These are phyloP conservation scores for Withania somnifera DNA, from an alignment of 305 asterid species.

Conservation along the genomic window DNA sequence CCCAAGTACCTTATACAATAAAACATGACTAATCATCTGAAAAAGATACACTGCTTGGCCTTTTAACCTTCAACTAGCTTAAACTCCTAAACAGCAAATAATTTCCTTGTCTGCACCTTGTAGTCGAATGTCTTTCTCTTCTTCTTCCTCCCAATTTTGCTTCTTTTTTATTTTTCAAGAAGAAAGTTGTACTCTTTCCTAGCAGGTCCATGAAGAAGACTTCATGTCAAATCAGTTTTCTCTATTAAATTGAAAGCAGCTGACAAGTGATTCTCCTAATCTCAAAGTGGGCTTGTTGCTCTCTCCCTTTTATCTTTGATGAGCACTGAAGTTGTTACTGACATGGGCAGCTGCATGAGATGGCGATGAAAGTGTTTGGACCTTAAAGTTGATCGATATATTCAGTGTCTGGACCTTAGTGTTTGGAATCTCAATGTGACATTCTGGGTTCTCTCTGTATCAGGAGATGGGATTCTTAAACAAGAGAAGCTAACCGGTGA, in stretches of 20 bases:
- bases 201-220: background rate
- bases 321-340: background rate
- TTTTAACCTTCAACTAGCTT: background rate
- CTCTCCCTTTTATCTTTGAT: background rate
- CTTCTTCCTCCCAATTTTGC: background rate
- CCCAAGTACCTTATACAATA: conserved; percentile 26
- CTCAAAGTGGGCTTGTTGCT: background rate
- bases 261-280: background rate
- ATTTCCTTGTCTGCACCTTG: background rate
- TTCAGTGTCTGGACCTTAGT: no score
- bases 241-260: background rate
- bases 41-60: no score
- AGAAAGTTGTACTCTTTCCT: background rate
- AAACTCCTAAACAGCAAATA: background rate
- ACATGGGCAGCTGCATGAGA: background rate
- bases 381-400: background rate
- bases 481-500: background rate
- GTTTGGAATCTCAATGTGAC: background rate
- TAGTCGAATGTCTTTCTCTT: background rate
- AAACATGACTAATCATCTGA: background rate
- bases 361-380: background rate
- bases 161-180: background rate
- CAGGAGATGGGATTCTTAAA: background rate
- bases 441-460: background rate
- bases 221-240: background rate